Conservation (phyloP, 257 asterid species). For the Osmanthus fragrans region DNA sequence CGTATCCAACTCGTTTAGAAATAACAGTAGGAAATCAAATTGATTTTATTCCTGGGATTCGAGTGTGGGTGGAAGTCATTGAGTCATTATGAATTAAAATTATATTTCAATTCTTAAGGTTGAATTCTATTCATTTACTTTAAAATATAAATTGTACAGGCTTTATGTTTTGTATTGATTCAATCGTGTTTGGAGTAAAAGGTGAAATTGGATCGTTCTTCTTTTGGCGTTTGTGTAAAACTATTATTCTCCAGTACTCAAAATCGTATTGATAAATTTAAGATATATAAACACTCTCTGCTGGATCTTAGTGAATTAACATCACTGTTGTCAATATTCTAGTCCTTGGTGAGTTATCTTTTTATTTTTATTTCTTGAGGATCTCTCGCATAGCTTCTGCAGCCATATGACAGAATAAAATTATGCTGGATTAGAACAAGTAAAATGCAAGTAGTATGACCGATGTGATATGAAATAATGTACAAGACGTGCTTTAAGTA, state of each 20-base stretch:
- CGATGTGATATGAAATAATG: background rate
- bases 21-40: background rate
- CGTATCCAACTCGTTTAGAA: background rate
- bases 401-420: background rate
- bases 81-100: background rate
- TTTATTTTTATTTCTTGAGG: background rate
- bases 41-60: background rate
- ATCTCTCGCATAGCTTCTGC: background rate
- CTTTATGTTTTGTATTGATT: no score
- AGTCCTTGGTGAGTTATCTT: background rate
- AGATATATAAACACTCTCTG: background rate
- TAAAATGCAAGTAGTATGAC: background rate
- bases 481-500: no score
- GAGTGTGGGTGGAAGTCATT: background rate
- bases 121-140: background rate
- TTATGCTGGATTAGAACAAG: background rate
- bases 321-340: background rate
- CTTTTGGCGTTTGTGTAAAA: no score
- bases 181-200: background rate
- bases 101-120: background rate
- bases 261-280: background rate
- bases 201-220: background rate
- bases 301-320: background rate
- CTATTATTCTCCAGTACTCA: no score
- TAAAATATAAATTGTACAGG: no score